Conservation (phyloP, 2,329 filamentous ascomycete genomes). For the Anisogramma anomala region DNA sequence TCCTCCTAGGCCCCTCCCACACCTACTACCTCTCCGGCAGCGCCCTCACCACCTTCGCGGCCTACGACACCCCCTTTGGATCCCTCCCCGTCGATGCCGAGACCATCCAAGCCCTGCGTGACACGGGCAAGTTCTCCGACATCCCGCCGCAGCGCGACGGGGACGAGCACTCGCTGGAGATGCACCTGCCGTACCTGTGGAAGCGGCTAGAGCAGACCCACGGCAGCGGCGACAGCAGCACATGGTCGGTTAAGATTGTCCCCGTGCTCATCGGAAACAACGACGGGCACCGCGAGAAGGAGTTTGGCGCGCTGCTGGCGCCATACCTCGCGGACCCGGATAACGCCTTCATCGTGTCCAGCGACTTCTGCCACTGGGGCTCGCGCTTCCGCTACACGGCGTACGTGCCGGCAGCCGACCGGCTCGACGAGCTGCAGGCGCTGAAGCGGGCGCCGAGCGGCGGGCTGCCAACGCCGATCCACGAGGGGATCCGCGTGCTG, state of each 20-base stretch:
- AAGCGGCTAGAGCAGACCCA: conserved; percentile 52
- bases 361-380: conserved; percentile 98
- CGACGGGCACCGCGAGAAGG: conserved; percentile 50
- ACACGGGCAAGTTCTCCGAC: conserved; percentile 44
- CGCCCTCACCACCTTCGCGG: conserved; percentile 60
- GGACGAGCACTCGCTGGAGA: conserved; percentile 85
- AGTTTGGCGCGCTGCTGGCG: conserved; percentile 58
- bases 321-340: conserved; percentile 64
- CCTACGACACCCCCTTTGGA: conserved; percentile 66
- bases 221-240: conserved; percentile 24
- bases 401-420: conserved; percentile 46
- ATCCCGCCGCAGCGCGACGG: conserved; percentile 61
- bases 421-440: conserved; percentile 29
- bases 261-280: conserved; percentile 81
- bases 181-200: conserved; percentile 91
- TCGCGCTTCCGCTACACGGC: conserved; percentile 70
- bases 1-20: conserved; percentile 87
- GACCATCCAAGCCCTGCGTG: conserved; percentile 37
- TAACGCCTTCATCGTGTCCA: conserved; percentile 80
- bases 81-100: conserved; percentile 52
- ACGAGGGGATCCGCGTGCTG: conserved; percentile 72
- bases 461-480: conserved; percentile 45
- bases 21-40: conserved; percentile 69
- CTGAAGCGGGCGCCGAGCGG: conserved; percentile 22
- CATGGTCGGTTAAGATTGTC: conserved; percentile 59